phyloP scores from a whole-genome alignment of 176 grass and related monocot species.

The Puya raimondii region DNA sequence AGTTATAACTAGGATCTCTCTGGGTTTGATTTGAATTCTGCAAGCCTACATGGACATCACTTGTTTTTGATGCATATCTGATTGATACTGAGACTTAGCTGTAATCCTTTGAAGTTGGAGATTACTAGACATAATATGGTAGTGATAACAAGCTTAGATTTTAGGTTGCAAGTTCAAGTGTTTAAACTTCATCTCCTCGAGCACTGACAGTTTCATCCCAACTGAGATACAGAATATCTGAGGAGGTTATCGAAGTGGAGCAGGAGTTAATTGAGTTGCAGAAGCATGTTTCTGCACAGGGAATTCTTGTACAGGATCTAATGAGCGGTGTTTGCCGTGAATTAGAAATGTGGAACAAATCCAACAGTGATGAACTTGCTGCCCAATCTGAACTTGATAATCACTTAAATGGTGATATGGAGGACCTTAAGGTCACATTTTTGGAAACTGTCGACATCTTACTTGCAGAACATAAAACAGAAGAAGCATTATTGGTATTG shows the following conservation, averaged over 20 bases:
- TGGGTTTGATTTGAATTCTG: background rate
- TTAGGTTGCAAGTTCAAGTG: background rate
- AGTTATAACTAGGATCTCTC: no score
- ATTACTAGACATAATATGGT: background rate
- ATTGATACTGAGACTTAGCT: background rate
- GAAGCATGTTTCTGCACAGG: conserved; percentile 82
- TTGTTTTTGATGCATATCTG: background rate
- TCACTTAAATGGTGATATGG: conserved; percentile 39
- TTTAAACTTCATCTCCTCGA: conserved; percentile 1
- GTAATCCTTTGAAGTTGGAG: background rate
- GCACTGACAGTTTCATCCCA: conserved; percentile 1
- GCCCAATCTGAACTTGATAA: conserved; percentile 48
- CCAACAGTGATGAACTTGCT: conserved; percentile 38
- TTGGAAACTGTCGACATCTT: conserved; percentile 68
- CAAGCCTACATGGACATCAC: background rate
- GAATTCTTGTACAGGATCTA: conserved; percentile 90
- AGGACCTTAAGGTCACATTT: conserved; percentile 53
- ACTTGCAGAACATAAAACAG: conserved; percentile 72
- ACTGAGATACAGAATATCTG: conserved; percentile 55
- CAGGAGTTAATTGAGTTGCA: conserved; percentile 82
- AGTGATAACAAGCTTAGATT: background rate
- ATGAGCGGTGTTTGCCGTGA: conserved; percentile 78
- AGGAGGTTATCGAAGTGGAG: conserved; percentile 85
- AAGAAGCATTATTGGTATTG: conserved; percentile 59
- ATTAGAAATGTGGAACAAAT: conserved; percentile 66